Evolutionary conservation across 495 filamentous ascomycete genomes (phyloP).

Genomic region (Aspergillus cristatus): DNA sequence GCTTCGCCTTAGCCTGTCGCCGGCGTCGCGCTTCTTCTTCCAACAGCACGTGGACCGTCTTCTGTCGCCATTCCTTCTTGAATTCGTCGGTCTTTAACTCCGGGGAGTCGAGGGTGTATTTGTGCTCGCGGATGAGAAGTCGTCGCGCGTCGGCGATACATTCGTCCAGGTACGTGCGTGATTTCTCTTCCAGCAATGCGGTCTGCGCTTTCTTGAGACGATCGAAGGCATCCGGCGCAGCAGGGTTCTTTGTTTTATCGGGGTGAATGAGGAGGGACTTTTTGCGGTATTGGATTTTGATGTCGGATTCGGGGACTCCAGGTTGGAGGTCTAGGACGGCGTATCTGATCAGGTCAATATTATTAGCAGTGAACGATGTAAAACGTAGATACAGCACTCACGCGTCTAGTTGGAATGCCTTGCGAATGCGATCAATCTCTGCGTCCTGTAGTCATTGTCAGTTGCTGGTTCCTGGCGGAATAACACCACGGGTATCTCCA

Average conservation of each 20-base stretch:
- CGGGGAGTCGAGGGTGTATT: slow-evolving; percentile 79
- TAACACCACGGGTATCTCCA: background rate
- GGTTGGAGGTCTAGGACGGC: slow-evolving; percentile 93
- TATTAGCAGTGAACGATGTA: too few species aligned
- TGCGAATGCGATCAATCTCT: slow-evolving; percentile 89
- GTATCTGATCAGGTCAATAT: slow-evolving; percentile 67
- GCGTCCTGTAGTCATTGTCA: slow-evolving; percentile 56
- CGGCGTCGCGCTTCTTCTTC: slow-evolving; percentile 82
- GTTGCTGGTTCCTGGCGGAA: slow-evolving; percentile 2
- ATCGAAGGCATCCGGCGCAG: slow-evolving; percentile 92
- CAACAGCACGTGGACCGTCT: slow-evolving; percentile 84
- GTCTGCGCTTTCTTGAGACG: slow-evolving; percentile 90
- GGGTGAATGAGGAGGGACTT: slow-evolving; percentile 98
- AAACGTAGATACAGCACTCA: slow-evolving; percentile 31
- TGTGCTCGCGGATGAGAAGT: slow-evolving; percentile 85
- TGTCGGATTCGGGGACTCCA: slow-evolving; percentile 90
- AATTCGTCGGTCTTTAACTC: slow-evolving; percentile 76
- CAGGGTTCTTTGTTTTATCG: slow-evolving; percentile 90
- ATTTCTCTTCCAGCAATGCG: slow-evolving; percentile 87
- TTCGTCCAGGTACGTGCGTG: slow-evolving; percentile 78
- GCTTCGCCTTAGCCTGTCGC: slow-evolving; percentile 81
- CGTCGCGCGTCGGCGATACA: slow-evolving; percentile 93
- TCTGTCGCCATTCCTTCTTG: slow-evolving; percentile 74
- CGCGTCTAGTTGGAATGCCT: slow-evolving; percentile 85
- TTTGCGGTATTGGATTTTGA: slow-evolving; percentile 86